phyloP scores from a whole-genome alignment of 2,329 filamentous ascomycete species.

The Xylariaceae sp. region DNA sequence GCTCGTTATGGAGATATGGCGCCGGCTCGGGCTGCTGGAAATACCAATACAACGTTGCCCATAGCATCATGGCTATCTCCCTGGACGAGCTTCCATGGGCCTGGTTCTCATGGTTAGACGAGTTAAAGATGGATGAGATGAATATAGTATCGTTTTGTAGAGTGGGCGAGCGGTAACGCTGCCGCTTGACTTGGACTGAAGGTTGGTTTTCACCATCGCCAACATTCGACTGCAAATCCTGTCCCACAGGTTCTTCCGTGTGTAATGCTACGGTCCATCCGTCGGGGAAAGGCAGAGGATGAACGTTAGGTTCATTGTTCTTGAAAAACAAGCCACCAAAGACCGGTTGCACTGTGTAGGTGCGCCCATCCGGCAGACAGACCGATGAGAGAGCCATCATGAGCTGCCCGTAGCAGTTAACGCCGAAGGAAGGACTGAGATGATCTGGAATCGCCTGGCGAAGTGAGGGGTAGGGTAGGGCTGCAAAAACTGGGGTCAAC shows the following conservation, averaged over 20 bases:
- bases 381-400: slow-evolving; percentile 44
- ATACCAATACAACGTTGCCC: slow-evolving; percentile 94
- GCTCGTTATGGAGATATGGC: slow-evolving; percentile 55
- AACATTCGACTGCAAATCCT: slow-evolving; percentile 28
- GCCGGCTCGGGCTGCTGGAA: slow-evolving; percentile 80
- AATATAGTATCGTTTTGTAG: slow-evolving; percentile 76
- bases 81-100: slow-evolving; percentile 74
- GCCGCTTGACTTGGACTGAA: slow-evolving; percentile 40
- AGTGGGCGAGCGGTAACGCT: slow-evolving; percentile 69
- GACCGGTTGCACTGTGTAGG: slow-evolving; percentile 72
- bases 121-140: slow-evolving; percentile 86
- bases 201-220: slow-evolving; percentile 28
- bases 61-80: slow-evolving; percentile 95
- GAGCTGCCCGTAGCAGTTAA: background rate
- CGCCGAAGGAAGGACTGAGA: background rate
- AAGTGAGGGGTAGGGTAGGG: background rate
- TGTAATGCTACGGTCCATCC: slow-evolving; percentile 89
- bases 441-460: background rate
- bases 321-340: slow-evolving; percentile 93
- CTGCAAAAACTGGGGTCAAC: too few relatives aligned
- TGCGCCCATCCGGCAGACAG: slow-evolving; percentile 82
- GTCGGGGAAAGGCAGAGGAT: slow-evolving; percentile 68
- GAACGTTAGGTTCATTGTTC: slow-evolving; percentile 64
- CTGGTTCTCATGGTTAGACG: slow-evolving; percentile 73
- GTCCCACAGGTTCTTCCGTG: slow-evolving; percentile 48